Percentiles rank a stretch among this genome's conserved stretches.
Conservation (phyloP, 192 early-diverging fungal species). For the Coemansia sp. region DNA sequence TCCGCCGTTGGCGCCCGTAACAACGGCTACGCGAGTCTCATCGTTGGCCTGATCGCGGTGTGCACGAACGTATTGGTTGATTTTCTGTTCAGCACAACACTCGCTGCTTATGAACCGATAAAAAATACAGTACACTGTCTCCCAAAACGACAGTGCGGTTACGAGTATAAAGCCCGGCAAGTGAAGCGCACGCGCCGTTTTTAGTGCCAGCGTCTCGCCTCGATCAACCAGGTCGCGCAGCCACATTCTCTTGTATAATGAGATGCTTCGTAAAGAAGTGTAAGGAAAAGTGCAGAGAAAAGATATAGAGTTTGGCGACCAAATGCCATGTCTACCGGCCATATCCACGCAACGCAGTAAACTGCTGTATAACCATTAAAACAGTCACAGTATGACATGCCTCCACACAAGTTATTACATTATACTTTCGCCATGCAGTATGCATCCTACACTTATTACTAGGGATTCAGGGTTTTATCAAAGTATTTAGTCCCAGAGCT, state of each 20-base stretch:
- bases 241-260: slow-evolving; percentile 19
- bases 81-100: slow-evolving; percentile 18
- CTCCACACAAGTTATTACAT: not conserved
- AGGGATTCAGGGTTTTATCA: not conserved
- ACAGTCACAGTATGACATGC: not conserved
- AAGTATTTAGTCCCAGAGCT: slow-evolving; percentile 69
- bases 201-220: slow-evolving; percentile 18
- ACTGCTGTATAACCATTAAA: not conserved
- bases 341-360: not conserved
- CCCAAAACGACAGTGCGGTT: slow-evolving; percentile 23
- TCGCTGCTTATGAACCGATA: slow-evolving; percentile 29
- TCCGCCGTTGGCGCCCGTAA: slow-evolving; percentile 62
- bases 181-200: slow-evolving; percentile 15
- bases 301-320: not conserved
- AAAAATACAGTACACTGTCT: slow-evolving; percentile 31
- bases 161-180: slow-evolving; percentile 31
- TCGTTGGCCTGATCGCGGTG: slow-evolving; percentile 16
- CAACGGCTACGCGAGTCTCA: slow-evolving; percentile 26
- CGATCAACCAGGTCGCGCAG: slow-evolving; percentile 22
- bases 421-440: not conserved
- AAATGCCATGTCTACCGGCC: not conserved
- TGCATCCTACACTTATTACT: not conserved
- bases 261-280: not conserved
- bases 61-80: slow-evolving; percentile 31
- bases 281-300: not conserved